Conservation (phyloP, 163 green algal species). For the Prototheca wickerhamii region DNA sequence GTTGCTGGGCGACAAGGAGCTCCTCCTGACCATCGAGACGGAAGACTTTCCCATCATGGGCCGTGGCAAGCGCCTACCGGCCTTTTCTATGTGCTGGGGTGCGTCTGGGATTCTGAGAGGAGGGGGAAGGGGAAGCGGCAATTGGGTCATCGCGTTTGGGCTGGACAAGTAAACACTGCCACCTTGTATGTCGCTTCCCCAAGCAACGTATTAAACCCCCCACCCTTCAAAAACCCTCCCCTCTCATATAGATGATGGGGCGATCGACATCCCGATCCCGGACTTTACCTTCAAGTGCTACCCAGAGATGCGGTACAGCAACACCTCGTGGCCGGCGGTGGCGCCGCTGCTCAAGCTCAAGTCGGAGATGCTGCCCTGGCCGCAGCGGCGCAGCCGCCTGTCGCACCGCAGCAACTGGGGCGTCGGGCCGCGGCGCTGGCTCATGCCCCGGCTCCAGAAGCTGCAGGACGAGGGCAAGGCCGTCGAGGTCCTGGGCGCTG, state of each 20-base stretch:
- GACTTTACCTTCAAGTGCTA: constrained; percentile 36
- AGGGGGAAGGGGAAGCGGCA: neutral
- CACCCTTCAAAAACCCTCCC: no score
- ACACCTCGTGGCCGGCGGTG: constrained; percentile 24
- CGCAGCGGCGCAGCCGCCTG: constrained; percentile 4
- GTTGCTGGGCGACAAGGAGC: constrained; percentile 1
- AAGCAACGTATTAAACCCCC: no score
- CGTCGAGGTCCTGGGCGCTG: constrained; percentile 13
- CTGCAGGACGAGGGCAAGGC: neutral
- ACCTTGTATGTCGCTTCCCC: no score
- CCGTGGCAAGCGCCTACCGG: constrained; percentile 15
- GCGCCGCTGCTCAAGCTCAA: constrained; percentile 12
- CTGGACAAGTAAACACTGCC: no score
- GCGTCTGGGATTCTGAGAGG: neutral
- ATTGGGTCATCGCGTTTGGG: no score
- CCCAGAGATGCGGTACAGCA: constrained; percentile 22
- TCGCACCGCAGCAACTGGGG: constrained; percentile 31
- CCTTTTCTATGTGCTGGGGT: constrained; percentile 32
- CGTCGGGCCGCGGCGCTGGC: constrained; percentile 15
- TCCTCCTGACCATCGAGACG: constrained; percentile 22
- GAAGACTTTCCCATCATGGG: constrained; percentile 29
- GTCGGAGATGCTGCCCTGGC: constrained; percentile 20
- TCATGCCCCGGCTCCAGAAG: constrained; percentile 26
- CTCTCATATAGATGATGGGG: neutral
- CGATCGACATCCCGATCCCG: constrained; percentile 17